Conservation (phyloP, 73 alveolate genomes). For the Halteria grandinella region DNA sequence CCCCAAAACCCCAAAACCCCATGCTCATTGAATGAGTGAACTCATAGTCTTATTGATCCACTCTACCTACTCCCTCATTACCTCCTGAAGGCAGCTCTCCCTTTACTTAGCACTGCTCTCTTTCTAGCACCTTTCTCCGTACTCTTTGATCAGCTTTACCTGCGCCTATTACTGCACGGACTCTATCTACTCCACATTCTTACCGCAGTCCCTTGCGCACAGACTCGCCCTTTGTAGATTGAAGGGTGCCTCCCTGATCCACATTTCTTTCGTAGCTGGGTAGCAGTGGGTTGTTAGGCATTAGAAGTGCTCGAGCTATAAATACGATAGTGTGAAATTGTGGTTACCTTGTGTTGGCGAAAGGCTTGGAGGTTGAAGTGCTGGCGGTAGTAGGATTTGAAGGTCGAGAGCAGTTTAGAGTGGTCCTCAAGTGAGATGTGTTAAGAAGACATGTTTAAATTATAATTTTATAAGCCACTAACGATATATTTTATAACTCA, state of each 20-base stretch:
- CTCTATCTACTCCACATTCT: constrained; percentile 9
- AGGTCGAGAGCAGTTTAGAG: neutral
- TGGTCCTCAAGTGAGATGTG: constrained; percentile 21
- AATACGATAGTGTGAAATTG: neutral
- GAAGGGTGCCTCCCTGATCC: constrained; percentile 18
- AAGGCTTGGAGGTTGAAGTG: neutral
- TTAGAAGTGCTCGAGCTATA: constrained; percentile 21
- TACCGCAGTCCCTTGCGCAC: constrained; percentile 4
- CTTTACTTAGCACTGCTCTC: too few relatives aligned
- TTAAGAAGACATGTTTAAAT: neutral
- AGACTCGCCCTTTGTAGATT: constrained; percentile 12
- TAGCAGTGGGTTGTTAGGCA: constrained; percentile 43
- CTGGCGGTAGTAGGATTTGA: neutral
- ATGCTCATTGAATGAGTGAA: too few relatives aligned
- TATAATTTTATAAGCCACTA: neutral
- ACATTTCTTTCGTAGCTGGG: constrained; percentile 43
- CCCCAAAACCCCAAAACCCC: too few relatives aligned
- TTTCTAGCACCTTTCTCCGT: neutral
- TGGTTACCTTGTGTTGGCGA: constrained; percentile 25
- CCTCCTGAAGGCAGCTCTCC: too few relatives aligned
- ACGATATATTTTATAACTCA: neutral
- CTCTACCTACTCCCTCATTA: too few relatives aligned
- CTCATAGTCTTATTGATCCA: too few relatives aligned
- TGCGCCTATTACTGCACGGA: neutral
- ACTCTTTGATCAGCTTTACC: neutral